These are phyloP conservation scores for Phyllosticta citrichinensis DNA, from an alignment of 2,329 filamentous ascomycete species.

Conservation along the genomic window DNA sequence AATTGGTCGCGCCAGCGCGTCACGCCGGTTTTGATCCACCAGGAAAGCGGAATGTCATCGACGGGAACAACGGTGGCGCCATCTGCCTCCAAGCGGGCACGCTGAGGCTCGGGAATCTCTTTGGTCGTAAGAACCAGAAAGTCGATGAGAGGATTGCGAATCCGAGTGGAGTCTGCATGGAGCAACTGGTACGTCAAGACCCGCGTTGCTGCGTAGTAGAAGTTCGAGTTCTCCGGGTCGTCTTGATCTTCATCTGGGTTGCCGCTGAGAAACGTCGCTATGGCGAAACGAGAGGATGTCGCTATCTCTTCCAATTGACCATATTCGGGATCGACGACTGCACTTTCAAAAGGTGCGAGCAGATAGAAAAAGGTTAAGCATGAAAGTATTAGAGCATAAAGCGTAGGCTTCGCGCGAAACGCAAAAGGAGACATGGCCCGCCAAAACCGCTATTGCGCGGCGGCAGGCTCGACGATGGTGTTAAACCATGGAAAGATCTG, in stretches of 20 bases:
- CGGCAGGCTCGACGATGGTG: background rate
- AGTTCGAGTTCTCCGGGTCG: constrained; percentile 16
- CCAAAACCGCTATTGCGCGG: background rate
- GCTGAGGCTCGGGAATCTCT: constrained; percentile 22
- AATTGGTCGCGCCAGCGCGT: constrained; percentile 35
- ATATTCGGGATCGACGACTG: constrained; percentile 3
- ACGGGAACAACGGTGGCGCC: constrained; percentile 32
- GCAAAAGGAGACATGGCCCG: background rate
- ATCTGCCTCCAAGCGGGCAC: constrained; percentile 24
- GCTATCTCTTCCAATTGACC: constrained; percentile 3
- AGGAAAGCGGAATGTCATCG: constrained; percentile 22
- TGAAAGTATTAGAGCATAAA: background rate
- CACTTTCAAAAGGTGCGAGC: background rate
- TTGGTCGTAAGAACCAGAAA: constrained; percentile 31
- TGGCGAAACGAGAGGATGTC: constrained; percentile 16
- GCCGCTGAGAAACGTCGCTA: constrained; percentile 31
- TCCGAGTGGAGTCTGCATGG: constrained; percentile 18
- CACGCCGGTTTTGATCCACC: constrained; percentile 28
- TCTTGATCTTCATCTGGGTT: constrained; percentile 13
- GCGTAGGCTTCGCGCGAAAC: background rate
- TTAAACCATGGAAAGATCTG: background rate
- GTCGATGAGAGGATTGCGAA: constrained; percentile 16
- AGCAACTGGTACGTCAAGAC: constrained; percentile 24
- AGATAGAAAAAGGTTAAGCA: background rate
- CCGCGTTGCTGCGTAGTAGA: constrained; percentile 21